Evolutionary conservation across 345 rosid species (phyloP).

Genomic region (Sonneratia caseolaris): DNA sequence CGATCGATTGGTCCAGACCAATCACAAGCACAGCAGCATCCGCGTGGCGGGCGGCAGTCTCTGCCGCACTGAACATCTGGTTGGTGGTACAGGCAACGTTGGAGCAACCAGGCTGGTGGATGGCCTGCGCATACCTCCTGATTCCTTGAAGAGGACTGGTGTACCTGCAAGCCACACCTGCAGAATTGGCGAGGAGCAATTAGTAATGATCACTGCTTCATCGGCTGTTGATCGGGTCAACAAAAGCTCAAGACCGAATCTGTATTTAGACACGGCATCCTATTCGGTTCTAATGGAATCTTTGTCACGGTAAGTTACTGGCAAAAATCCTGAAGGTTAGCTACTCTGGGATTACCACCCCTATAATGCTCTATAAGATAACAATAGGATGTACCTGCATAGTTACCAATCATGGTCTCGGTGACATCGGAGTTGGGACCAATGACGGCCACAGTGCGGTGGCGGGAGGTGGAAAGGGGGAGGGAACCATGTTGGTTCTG

Average conservation of each 20-base stretch:
- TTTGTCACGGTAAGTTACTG: no score
- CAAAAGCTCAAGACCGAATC: background rate
- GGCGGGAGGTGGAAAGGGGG: slow-evolving; percentile 47
- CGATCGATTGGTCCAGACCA: slow-evolving; percentile 89
- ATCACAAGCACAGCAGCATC: slow-evolving; percentile 76
- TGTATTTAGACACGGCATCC: no score
- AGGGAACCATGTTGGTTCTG: slow-evolving; percentile 38
- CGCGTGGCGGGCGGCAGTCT: slow-evolving; percentile 46
- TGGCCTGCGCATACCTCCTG: slow-evolving; percentile 43
- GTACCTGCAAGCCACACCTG: slow-evolving; percentile 65
- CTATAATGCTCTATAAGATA: no score
- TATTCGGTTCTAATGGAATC: no score
- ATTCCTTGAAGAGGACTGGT: slow-evolving; percentile 71
- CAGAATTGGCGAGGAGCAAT: background rate
- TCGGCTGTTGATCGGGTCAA: background rate
- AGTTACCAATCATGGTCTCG: slow-evolving; percentile 90
- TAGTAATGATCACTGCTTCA: background rate
- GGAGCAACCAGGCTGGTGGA: slow-evolving; percentile 55
- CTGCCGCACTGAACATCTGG: slow-evolving; percentile 38
- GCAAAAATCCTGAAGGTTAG: no score
- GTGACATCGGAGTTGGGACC: slow-evolving; percentile 94
- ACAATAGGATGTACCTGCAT: slow-evolving; percentile 43
- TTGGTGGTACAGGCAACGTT: slow-evolving; percentile 41
- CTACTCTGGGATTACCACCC: no score
- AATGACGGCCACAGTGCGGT: slow-evolving; percentile 64